Percentiles rank a stretch among this genome's conserved stretches.
Evolutionary conservation across 805 yeast genomes (phyloP).

Genomic region (Starmerella vaccinii): DNA sequence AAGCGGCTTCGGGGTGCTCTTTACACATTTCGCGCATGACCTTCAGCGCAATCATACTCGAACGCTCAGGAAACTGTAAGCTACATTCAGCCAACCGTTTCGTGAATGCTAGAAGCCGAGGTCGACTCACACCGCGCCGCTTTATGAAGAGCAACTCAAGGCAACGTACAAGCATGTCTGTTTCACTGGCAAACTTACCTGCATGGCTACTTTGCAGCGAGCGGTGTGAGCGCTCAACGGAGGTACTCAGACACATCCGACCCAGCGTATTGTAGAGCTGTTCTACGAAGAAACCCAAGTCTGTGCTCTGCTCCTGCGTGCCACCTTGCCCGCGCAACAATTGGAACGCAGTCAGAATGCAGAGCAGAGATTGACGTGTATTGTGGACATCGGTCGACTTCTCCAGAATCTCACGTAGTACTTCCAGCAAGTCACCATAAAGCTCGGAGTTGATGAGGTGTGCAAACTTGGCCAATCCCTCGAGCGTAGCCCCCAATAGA

Average conservation of each 20-base stretch:
- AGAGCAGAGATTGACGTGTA: conserved; percentile 60
- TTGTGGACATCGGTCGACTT: conserved; percentile 40
- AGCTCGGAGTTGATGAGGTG: conserved; percentile 87
- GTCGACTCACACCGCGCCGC: conserved; percentile 34
- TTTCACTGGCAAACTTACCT: conserved; percentile 69
- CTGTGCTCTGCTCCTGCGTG: conserved; percentile 54
- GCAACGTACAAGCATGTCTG: conserved; percentile 68
- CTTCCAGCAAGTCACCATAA: conserved; percentile 85
- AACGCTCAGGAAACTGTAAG: conserved; percentile 78
- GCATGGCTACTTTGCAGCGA: conserved; percentile 64
- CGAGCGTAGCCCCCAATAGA: conserved; percentile 76
- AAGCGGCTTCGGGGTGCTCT: conserved; percentile 59
- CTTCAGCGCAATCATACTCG: conserved; percentile 65
- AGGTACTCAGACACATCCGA: conserved; percentile 64
- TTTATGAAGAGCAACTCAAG: conserved; percentile 59
- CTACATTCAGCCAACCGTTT: conserved; percentile 62
- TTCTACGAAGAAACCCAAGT: conserved; percentile 68
- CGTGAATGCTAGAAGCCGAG: conserved; percentile 48
- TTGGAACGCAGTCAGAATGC: conserved; percentile 84
- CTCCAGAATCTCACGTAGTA: conserved; percentile 65
- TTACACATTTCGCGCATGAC: conserved; percentile 67
- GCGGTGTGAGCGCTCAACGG: conserved; percentile 75
- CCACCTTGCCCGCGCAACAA: conserved; percentile 56
- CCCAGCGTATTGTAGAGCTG: conserved; percentile 61
- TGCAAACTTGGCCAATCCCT: conserved; percentile 83